A percentile compares a stretch with the other conserved stretches of the same genome.
phyloP scores from a whole-genome alignment of 164 flowering plant species.

The Piper betle region DNA sequence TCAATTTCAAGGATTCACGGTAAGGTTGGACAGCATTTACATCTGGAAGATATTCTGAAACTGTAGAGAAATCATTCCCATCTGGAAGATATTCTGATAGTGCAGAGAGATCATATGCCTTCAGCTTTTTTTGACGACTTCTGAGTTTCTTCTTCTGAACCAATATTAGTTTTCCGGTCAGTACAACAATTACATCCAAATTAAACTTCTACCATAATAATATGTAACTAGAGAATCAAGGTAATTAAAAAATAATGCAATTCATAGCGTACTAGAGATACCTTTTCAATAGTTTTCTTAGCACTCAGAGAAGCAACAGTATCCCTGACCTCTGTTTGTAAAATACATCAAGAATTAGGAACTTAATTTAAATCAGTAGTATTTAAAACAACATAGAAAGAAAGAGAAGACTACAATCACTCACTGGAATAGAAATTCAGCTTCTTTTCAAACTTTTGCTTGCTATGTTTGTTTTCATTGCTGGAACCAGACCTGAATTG shows the following conservation, averaged over 20 bases:
- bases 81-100: constrained; percentile 62
- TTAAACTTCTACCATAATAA: not conserved
- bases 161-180: constrained; percentile 3
- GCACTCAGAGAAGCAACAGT: constrained; percentile 38
- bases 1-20: constrained; percentile 24
- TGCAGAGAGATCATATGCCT: constrained; percentile 57
- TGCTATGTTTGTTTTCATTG: constrained; percentile 7
- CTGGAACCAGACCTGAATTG: constrained; percentile 18
- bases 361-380: too few species aligned
- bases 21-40: constrained; percentile 2
- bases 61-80: constrained; percentile 7
- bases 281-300: constrained; percentile 49
- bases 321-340: constrained; percentile 44
- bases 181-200: not conserved
- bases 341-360: not conserved
- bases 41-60: too few species aligned
- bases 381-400: not conserved
- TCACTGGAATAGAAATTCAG: constrained; percentile 44
- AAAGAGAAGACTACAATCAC: constrained; percentile 6
- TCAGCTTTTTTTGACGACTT: constrained; percentile 46
- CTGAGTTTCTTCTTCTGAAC: constrained; percentile 45
- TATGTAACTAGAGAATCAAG: not conserved
- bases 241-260: not conserved
- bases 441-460: constrained; percentile 46
- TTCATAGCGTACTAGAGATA: not conserved